Evolutionary conservation across 371 early-diverging fungal genomes (phyloP), one percentile per base, ranked within the genome.

Genomic region (Phascolomyces articulosus): DNA sequence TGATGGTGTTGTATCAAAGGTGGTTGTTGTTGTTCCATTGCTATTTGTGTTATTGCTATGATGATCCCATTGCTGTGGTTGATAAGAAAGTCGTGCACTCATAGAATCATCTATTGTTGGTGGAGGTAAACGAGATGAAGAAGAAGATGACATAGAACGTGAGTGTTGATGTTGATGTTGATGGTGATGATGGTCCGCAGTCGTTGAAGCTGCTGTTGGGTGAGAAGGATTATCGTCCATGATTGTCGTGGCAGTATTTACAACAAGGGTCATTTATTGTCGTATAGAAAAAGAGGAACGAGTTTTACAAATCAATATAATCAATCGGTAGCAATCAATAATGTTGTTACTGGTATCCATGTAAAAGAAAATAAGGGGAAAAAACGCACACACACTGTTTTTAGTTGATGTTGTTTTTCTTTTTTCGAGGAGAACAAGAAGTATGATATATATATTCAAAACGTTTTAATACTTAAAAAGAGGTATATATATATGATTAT

Each of bases 261-360:
- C 60, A 20, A 48, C 48, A 47, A 60, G 48, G 21, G 48, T 60
- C 60, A 60, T 60, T 27, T 27, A 60, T 24, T 60, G 41, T 15
- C 23, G 51, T 51, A 38, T 38, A 55, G 38, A 18, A 55, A 38
- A 34, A 23, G 56, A 20, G 8, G 28, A 34, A 10, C 18, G 18
- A 18, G 34, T 55, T 55, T n/a, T 21, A 24, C 28, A 34, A 38
- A 55, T 29, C 34, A 55, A 34, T 29, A 55, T 11, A 27, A n/a
- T n/a, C n/a, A 21, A 29, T 11, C 31, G 27, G 56, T 15, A 31
- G 56, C 56, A 29, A 38, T 16, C 20, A 24, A 18, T 55, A 31
- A n/a, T n/a, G n/a, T n/a, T n/a, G n/a, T n/a, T n/a, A n/a, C 18
- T 29, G 56, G 56, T 10, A 23, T 29, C 18, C 29, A 55, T 29